phyloP scores from a whole-genome alignment of 441 rosid species.

The Brassica hybrid region DNA sequence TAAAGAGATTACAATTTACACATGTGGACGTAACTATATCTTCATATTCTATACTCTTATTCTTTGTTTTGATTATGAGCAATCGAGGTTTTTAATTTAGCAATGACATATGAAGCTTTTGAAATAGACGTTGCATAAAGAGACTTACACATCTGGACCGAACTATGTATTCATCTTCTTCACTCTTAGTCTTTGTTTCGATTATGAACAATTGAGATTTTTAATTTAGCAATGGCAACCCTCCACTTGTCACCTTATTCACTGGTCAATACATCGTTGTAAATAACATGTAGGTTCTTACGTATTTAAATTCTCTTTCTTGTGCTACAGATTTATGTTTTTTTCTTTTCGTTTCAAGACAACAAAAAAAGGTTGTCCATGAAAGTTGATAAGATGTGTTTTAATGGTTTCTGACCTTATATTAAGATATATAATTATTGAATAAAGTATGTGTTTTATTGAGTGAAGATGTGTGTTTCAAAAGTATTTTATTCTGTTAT shows the following conservation, averaged over 20 bases:
- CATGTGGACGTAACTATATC: not conserved
- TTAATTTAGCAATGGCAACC: not conserved
- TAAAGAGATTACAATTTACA: not conserved
- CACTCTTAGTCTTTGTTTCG: too few relatives aligned
- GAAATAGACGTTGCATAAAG: not conserved
- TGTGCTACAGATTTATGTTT: not conserved
- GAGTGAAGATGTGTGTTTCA: not conserved
- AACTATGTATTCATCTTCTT: too few relatives aligned
- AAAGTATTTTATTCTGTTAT: not conserved
- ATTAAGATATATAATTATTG: too few relatives aligned
- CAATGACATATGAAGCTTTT: not conserved
- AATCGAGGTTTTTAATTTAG: not conserved
- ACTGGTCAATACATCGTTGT: slow-evolving; percentile 8
- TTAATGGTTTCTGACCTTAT: too few relatives aligned
- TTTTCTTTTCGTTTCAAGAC: not conserved
- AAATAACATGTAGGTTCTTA: not conserved
- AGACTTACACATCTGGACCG: too few relatives aligned
- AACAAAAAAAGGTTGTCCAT: not conserved
- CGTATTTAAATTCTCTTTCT: not conserved
- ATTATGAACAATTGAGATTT: not conserved
- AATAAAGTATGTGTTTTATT: not conserved
- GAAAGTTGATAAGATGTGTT: not conserved
- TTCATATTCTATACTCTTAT: not conserved
- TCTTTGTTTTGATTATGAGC: not conserved
- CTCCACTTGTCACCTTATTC: not conserved